Conservation (phyloP, 176 grass and related monocot genomes). For the Eleusine coracana region DNA sequence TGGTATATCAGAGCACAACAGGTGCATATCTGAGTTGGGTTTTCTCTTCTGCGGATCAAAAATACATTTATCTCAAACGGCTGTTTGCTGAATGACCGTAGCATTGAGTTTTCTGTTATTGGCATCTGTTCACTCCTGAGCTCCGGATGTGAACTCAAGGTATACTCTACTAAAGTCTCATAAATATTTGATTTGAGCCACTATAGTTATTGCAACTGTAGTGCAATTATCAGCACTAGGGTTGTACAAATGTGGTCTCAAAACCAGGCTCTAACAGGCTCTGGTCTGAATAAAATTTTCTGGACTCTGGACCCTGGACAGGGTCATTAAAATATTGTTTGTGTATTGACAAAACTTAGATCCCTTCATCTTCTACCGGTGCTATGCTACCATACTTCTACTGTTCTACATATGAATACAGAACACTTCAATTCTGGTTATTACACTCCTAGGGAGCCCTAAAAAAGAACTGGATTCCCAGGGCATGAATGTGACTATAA, state of each 20-base stretch:
- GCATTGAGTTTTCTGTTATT: constrained; percentile 56
- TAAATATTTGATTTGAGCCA: constrained; percentile 1
- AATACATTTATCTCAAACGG: constrained; percentile 67
- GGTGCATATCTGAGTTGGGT: constrained; percentile 20
- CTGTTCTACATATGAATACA: background rate
- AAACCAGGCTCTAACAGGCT: background rate
- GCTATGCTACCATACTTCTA: background rate
- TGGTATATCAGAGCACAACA: background rate
- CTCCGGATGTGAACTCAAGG: constrained; percentile 51
- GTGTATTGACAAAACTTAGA: background rate
- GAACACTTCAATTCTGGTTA: background rate
- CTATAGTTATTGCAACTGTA: background rate
- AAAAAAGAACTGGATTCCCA: too few relatives aligned
- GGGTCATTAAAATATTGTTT: background rate
- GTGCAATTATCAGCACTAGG: background rate
- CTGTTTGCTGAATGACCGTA: constrained; percentile 70
- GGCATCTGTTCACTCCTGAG: constrained; percentile 64
- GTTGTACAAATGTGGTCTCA: background rate
- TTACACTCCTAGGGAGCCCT: too few relatives aligned
- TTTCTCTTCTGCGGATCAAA: constrained; percentile 43
- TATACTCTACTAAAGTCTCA: constrained; percentile 25
- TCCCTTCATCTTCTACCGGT: background rate
- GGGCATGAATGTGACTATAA: too few relatives aligned
- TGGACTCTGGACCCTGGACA: background rate
- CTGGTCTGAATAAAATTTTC: background rate